Evolutionary conservation across 441 rosid genomes (phyloP).

Genomic region (Brassica balearica): DNA sequence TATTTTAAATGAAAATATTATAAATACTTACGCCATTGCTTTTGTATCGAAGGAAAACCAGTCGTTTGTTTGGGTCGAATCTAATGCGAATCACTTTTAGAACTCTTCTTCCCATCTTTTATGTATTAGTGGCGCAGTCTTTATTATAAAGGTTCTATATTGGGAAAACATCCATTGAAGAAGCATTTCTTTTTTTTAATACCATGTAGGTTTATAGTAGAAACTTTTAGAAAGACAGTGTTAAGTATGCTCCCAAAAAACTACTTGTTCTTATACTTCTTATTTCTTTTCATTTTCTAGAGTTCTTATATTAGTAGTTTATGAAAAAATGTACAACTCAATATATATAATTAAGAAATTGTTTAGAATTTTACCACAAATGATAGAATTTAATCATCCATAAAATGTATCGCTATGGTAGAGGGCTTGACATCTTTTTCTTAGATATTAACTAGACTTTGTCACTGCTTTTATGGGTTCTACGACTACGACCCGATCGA

Average conservation of each 20-base stretch:
- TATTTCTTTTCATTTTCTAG: background rate
- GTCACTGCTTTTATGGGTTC: conserved; percentile 6
- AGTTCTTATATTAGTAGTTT: conserved; percentile 7
- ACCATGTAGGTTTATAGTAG: background rate
- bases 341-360: background rate
- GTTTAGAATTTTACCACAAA: background rate
- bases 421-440: background rate
- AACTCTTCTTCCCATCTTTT: background rate
- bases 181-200: background rate
- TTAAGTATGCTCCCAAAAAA: background rate
- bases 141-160: background rate
- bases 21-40: background rate
- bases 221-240: conserved; percentile 20
- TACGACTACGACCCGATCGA: conserved; percentile 5
- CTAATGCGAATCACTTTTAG: conserved; percentile 25
- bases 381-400: background rate
- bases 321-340: background rate
- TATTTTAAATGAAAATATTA: background rate
- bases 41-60: conserved; percentile 16
- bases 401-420: background rate
- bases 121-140: conserved; percentile 2
- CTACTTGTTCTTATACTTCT: background rate
- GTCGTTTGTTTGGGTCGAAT: conserved; percentile 29
- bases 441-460: background rate
- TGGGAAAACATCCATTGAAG: background rate